Evolutionary conservation across 208 protist genomes (phyloP).

Genomic region (Leishmania tropica): DNA sequence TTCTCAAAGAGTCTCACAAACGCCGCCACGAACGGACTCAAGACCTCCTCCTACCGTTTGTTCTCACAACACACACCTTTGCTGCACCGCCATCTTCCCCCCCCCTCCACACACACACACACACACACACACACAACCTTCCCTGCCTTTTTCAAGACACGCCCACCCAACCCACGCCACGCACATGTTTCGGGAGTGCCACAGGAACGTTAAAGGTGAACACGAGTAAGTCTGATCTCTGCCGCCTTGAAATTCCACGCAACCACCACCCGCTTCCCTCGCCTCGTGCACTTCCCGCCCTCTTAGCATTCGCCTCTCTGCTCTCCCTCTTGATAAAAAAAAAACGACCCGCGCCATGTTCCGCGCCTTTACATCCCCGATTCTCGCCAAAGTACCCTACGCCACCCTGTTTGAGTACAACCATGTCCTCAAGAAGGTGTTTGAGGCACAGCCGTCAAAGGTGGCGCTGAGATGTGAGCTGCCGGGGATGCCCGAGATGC

Average conservation of each 20-base stretch:
- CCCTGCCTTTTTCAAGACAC: neutral
- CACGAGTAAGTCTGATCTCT: neutral
- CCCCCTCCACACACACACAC: no score
- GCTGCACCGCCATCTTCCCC: neutral
- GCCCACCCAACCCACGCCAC: neutral
- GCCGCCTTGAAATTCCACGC: neutral
- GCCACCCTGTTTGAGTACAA: conserved; percentile 82
- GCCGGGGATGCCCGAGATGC: conserved; percentile 33
- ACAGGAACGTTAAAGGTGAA: neutral
- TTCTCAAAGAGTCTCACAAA: neutral
- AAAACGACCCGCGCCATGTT: conserved; percentile 37
- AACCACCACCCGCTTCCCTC: neutral
- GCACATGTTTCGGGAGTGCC: neutral
- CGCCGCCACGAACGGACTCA: neutral
- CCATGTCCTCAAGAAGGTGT: conserved; percentile 67
- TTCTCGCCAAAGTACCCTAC: conserved; percentile 62
- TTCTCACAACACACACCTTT: neutral
- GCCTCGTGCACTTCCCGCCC: neutral
- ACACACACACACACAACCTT: no score
- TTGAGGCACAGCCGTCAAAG: conserved; percentile 52
- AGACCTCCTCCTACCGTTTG: neutral
- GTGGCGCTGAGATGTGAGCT: conserved; percentile 76
- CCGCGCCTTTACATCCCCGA: conserved; percentile 15
- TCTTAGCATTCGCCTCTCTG: neutral
- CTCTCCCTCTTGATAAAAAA: neutral